A percentile compares a stretch with the other conserved stretches of the same genome.
Conservation (phyloP, 352 stramenopile genomes). For the Phytophthora litchii region DNA sequence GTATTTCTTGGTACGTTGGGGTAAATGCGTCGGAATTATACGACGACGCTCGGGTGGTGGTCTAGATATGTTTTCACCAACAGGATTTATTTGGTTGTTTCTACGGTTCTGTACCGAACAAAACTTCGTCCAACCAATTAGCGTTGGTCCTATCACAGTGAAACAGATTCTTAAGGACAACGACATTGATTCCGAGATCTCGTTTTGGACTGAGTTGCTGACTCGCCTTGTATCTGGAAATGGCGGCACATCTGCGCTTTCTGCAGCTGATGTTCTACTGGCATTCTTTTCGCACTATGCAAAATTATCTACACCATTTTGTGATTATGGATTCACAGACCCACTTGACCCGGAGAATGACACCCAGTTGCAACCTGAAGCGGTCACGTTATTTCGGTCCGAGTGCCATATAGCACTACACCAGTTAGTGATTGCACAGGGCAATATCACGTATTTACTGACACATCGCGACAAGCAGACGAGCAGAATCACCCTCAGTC, state of each 20-base stretch:
- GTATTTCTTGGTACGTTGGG: conserved; percentile 79
- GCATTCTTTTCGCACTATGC: conserved; percentile 64
- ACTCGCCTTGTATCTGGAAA: conserved; percentile 43
- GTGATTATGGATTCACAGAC: conserved; percentile 63
- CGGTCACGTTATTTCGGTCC: conserved; percentile 56
- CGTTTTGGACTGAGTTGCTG: conserved; percentile 68
- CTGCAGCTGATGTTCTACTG: conserved; percentile 59
- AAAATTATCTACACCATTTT: conserved; percentile 49
- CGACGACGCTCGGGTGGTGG: conserved; percentile 56
- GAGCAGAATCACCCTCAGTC: conserved; percentile 73
- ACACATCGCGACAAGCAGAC: conserved; percentile 54
- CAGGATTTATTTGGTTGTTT: conserved; percentile 81
- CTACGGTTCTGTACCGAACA: conserved; percentile 64
- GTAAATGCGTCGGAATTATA: conserved; percentile 71
- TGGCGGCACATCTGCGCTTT: conserved; percentile 36
- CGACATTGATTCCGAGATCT: conserved; percentile 59
- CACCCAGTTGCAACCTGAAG: conserved; percentile 53
- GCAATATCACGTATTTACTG: conserved; percentile 65
- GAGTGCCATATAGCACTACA: conserved; percentile 73
- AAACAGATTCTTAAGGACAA: conserved; percentile 43
- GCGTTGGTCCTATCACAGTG: conserved; percentile 40
- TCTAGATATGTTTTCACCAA: conserved; percentile 60
- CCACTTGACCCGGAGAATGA: conserved; percentile 69
- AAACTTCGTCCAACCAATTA: conserved; percentile 51
- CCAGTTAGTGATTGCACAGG: conserved; percentile 62